Percentiles rank a stretch among this genome's conserved stretches.
These are phyloP conservation scores for Trichosporon sp. DNA, from an alignment of 1,284 basidiomycete species.

Conservation along the genomic window DNA sequence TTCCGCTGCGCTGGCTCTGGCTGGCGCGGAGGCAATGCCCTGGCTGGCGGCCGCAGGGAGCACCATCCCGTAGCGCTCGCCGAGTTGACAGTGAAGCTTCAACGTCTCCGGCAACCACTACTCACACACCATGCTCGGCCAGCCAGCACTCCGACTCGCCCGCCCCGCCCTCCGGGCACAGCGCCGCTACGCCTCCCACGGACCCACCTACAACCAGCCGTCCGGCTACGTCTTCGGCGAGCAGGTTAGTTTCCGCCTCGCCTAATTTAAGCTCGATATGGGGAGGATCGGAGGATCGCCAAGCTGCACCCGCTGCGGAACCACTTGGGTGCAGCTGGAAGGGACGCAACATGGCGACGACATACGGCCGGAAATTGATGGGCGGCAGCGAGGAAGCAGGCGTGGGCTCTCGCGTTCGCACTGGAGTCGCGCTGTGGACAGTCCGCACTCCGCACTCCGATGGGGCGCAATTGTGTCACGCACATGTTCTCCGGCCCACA, in stretches of 20 bases:
- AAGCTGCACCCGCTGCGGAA: neutral
- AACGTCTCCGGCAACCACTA: neutral
- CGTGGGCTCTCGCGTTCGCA: neutral
- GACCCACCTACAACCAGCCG: constrained; percentile 79
- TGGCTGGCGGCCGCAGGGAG: neutral
- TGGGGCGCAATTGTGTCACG: neutral
- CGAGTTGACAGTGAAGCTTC: neutral
- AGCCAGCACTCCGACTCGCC: constrained; percentile 14
- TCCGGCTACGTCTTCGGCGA: constrained; percentile 82
- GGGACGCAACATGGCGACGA: neutral
- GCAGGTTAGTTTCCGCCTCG: constrained; percentile 59
- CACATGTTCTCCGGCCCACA: neutral
- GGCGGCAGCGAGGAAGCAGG: neutral
- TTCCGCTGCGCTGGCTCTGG: neutral
- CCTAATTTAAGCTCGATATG: neutral
- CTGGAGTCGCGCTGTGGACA: neutral
- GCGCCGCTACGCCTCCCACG: constrained; percentile 59
- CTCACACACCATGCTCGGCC: constrained; percentile 19
- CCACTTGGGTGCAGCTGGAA: neutral
- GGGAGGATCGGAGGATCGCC: neutral
- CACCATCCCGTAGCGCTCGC: neutral
- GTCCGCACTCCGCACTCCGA: neutral
- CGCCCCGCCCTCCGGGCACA: constrained; percentile 13
- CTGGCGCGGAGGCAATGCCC: neutral
- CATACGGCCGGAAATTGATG: neutral